Percentiles rank a stretch among this genome's conserved stretches.
Evolutionary conservation across 2,329 filamentous ascomycete genomes (phyloP).

Genomic region (Aotearoamyces nothofagi): DNA sequence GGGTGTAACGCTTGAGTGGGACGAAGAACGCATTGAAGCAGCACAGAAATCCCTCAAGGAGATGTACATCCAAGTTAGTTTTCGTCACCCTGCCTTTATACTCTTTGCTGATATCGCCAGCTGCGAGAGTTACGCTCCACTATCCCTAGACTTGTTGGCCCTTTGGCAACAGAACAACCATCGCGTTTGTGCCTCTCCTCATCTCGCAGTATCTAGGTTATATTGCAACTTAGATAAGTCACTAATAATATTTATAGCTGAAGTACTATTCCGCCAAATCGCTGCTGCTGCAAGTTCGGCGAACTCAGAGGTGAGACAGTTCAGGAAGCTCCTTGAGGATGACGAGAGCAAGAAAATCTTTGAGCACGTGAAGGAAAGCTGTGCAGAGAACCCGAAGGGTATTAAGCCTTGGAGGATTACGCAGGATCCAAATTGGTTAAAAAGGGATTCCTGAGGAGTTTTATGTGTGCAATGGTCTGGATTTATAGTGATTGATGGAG

Average conservation of each 20-base stretch:
- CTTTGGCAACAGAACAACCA: constrained; percentile 32
- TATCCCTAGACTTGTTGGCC: constrained; percentile 34
- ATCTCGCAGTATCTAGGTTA: not conserved
- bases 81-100: too few species aligned
- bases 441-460: constrained; percentile 9
- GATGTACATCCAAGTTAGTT: constrained; percentile 22
- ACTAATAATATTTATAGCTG: constrained; percentile 25
- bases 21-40: constrained; percentile 17
- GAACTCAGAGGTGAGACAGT: constrained; percentile 32
- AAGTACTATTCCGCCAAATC: constrained; percentile 31
- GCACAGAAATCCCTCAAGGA: constrained; percentile 19
- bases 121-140: constrained; percentile 31
- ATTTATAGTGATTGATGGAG: too few species aligned
- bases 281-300: constrained; percentile 30
- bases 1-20: too few species aligned
- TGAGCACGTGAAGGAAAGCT: constrained; percentile 35
- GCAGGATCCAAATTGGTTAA: constrained; percentile 44
- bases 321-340: constrained; percentile 14
- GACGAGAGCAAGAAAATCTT: constrained; percentile 26
- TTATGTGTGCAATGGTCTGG: too few species aligned
- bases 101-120: constrained; percentile 19
- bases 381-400: constrained; percentile 34
- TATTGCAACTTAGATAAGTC: constrained; percentile 1
- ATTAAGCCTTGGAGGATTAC: constrained; percentile 43
- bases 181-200: constrained; percentile 28